phyloP scores from a whole-genome alignment of 2,329 filamentous ascomycete species.

The Claviceps sorghi region DNA sequence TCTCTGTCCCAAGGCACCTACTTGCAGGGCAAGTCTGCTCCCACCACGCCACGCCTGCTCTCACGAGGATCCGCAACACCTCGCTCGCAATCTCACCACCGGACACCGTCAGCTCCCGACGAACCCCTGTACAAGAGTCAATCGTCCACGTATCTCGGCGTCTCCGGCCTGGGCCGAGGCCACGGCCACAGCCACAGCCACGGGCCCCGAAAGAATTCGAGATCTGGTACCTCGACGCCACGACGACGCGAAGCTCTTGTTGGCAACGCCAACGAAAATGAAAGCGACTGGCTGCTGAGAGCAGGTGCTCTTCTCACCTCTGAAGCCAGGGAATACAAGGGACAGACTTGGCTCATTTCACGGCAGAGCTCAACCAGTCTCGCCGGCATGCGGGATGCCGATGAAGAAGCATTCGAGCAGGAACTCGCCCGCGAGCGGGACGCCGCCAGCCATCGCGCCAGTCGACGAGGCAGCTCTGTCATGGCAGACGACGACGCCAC shows the following conservation, averaged over 20 bases:
- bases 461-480: slow-evolving; percentile 31
- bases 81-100: slow-evolving; percentile 30
- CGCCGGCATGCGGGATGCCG: slow-evolving; percentile 33
- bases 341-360: slow-evolving; percentile 53
- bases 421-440: slow-evolving; percentile 37
- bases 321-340: slow-evolving; percentile 51
- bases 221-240: slow-evolving; percentile 21
- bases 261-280: slow-evolving; percentile 24
- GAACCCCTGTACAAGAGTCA: slow-evolving; percentile 42
- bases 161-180: slow-evolving; percentile 6
- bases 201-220: slow-evolving; percentile 6
- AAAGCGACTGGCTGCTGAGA: slow-evolving; percentile 51
- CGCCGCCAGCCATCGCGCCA: slow-evolving; percentile 31
- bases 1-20: slow-evolving; percentile 32
- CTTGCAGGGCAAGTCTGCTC: slow-evolving; percentile 46
- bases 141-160: slow-evolving; percentile 41
- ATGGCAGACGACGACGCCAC: slow-evolving; percentile 24
- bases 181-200: slow-evolving; percentile 4
- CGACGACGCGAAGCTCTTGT: slow-evolving; percentile 18
- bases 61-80: slow-evolving; percentile 37
- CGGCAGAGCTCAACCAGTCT: slow-evolving; percentile 51
- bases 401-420: slow-evolving; percentile 37
- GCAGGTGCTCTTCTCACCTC: slow-evolving; percentile 47
- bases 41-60: slow-evolving; percentile 49
- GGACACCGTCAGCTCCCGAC: slow-evolving; percentile 23